Evolutionary conservation across 2,329 filamentous ascomycete genomes (phyloP).

Genomic region (Apiospora pterosperma): DNA sequence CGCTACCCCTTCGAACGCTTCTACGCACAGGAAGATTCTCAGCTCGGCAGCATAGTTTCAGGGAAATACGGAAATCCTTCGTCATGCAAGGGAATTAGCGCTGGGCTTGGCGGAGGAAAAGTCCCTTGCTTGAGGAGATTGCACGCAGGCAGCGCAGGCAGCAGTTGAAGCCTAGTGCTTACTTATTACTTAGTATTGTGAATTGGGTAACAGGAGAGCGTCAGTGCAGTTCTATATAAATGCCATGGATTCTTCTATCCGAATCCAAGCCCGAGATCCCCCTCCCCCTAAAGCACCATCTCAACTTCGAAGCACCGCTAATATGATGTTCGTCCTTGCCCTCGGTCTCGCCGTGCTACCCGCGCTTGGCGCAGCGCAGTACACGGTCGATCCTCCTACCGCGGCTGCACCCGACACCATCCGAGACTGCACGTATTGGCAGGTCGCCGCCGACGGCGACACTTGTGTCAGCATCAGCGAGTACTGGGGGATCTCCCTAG

Average conservation of each 20-base stretch:
- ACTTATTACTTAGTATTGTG: no score
- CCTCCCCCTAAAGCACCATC: no score
- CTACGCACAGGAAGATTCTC: no score
- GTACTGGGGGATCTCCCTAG: not conserved
- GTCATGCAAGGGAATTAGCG: not conserved
- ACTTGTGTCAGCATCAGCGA: constrained; percentile 3
- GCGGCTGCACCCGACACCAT: constrained; percentile 5
- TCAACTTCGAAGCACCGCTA: not conserved
- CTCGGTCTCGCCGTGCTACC: not conserved
- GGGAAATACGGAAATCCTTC: not conserved
- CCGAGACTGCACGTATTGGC: constrained; percentile 7
- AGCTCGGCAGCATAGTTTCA: no score
- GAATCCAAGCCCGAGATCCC: not conserved
- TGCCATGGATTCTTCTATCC: not conserved
- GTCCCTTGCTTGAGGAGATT: not conserved
- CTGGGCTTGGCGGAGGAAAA: not conserved
- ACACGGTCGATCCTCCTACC: constrained; percentile 3
- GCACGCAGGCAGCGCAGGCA: not conserved
- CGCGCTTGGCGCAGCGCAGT: not conserved
- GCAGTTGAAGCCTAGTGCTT: no score
- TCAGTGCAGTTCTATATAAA: no score
- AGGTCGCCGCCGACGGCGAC: constrained; percentile 3
- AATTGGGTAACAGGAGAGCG: no score
- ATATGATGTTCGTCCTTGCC: not conserved
- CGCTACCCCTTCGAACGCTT: not conserved